These are phyloP conservation scores for Ceratocystis smalleyi DNA, from an alignment of 2,329 filamentous ascomycete genomes.

Conservation along the genomic window DNA sequence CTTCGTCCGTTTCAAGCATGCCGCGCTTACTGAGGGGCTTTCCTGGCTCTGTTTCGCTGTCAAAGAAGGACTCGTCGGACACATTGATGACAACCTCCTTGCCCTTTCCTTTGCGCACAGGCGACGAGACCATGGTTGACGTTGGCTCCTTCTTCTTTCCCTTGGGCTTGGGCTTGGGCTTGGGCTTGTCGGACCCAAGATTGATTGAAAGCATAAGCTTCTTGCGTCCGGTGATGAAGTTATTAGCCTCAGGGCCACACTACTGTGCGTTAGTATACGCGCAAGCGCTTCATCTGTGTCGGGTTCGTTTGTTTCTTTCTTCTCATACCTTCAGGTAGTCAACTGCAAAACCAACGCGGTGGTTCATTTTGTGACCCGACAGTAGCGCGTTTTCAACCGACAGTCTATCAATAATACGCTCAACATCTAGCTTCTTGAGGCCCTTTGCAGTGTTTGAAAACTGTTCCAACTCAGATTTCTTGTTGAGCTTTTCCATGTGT, in stretches of 20 bases:
- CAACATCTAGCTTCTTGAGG: conserved; percentile 59
- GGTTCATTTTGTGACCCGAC: conserved; percentile 51
- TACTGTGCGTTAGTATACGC: conserved; percentile 14
- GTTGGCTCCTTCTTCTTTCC: conserved; percentile 26
- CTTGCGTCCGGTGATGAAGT: conserved; percentile 31
- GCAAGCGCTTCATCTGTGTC: too few relatives aligned
- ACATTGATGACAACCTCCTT: conserved; percentile 18
- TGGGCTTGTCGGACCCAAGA: conserved; percentile 22
- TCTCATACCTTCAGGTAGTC: conserved; percentile 50
- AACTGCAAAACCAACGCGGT: conserved; percentile 47
- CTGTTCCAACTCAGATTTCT: conserved; percentile 19
- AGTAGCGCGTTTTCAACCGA: conserved; percentile 55
- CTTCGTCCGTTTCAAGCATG: conserved; percentile 21
- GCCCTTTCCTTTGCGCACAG: conserved; percentile 25
- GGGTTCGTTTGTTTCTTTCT: too few relatives aligned
- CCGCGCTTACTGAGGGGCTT: background rate
- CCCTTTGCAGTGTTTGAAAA: conserved; percentile 54
- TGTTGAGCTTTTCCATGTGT: conserved; percentile 10
- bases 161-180: conserved; percentile 23
- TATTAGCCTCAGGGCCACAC: conserved; percentile 29
- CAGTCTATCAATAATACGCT: conserved; percentile 69
- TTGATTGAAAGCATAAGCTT: conserved; percentile 33
- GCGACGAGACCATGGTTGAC: conserved; percentile 39
- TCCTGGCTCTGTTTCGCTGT: background rate
- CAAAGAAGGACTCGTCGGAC: conserved; percentile 13